A percentile compares a stretch with the other conserved stretches of the same genome.
Evolutionary conservation across 2,329 filamentous ascomycete genomes (phyloP).

Genomic region (Xylariales sp.): DNA sequence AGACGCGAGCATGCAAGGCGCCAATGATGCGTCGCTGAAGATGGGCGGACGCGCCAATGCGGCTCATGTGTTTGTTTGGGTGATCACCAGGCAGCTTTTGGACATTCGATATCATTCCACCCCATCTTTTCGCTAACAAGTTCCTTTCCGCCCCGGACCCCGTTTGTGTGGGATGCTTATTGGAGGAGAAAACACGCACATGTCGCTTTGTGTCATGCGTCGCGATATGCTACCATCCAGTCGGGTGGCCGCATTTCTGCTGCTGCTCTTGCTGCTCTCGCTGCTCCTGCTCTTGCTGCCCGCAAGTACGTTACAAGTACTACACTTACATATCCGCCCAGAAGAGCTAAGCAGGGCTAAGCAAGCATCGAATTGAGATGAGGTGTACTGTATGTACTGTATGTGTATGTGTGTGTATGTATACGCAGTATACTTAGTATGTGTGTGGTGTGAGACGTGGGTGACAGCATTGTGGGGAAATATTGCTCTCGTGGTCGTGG

Average conservation of each 20-base stretch:
- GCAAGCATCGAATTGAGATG: no score
- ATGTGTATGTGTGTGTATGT: background rate
- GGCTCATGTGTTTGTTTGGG: constrained; percentile 13
- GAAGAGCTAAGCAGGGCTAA: no score
- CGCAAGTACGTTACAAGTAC: background rate
- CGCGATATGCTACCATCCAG: constrained; percentile 25
- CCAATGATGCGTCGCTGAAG: constrained; percentile 5
- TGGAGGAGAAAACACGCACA: constrained; percentile 13
- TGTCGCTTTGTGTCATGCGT: constrained; percentile 32
- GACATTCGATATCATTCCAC: constrained; percentile 21
- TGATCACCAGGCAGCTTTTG: constrained; percentile 14
- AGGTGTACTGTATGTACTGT: no score
- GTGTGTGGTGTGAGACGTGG: constrained; percentile 16
- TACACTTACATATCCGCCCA: no score
- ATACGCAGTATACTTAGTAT: no score
- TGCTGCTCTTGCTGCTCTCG: no score
- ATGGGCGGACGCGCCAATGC: constrained; percentile 20
- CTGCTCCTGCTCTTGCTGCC: background rate
- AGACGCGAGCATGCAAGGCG: constrained; percentile 21
- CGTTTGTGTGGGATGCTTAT: constrained; percentile 9
- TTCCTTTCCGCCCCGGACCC: constrained; percentile 4
- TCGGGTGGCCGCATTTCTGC: constrained; percentile 16
- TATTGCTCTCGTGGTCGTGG: constrained; percentile 7
- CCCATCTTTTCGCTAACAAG: constrained; percentile 12
- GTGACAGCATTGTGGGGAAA: constrained; percentile 22